Conservation (phyloP, 108 stramenopile species). For the Fragilariopsis cylindrus region DNA sequence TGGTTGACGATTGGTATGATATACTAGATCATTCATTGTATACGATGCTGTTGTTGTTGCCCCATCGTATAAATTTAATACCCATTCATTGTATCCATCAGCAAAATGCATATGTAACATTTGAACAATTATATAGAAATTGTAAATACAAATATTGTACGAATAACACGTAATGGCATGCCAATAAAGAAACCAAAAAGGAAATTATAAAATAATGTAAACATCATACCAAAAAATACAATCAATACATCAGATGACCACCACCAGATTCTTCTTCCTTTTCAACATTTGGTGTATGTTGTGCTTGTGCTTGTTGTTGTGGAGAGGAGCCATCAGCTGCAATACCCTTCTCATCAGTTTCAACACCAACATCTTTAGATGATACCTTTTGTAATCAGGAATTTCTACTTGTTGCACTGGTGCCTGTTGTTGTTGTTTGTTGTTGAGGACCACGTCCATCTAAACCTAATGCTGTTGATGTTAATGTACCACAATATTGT, state of each 20-base stretch:
- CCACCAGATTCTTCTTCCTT: slow-evolving; percentile 10
- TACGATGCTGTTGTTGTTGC: not conserved
- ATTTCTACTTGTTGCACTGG: slow-evolving; percentile 15
- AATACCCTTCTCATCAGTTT: slow-evolving; percentile 19
- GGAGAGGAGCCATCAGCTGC: not conserved
- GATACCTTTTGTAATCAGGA: slow-evolving; percentile 2
- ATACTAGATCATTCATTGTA: not conserved
- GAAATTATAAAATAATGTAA: slow-evolving; percentile 46
- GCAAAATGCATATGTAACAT: slow-evolving; percentile 24
- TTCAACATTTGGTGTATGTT: not conserved
- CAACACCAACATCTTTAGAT: slow-evolving; percentile 15
- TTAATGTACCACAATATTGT: slow-evolving; percentile 65
- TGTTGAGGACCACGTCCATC: slow-evolving; percentile 23
- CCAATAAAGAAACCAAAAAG: slow-evolving; percentile 46
- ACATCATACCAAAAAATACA: slow-evolving; percentile 54
- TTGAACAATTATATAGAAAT: slow-evolving; percentile 1
- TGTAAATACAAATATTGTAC: slow-evolving; percentile 19
- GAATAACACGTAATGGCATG: slow-evolving; percentile 46
- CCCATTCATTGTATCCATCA: slow-evolving; percentile 20
- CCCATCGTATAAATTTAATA: not conserved
- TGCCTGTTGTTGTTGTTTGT: not conserved
- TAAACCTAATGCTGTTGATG: slow-evolving; percentile 60
- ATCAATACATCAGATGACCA: slow-evolving; percentile 51
- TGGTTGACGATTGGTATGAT: not conserved
- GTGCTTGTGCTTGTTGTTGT: slow-evolving; percentile 30